Conservation (phyloP, 2,329 filamentous ascomycete genomes). For the Leptographium procerum region DNA sequence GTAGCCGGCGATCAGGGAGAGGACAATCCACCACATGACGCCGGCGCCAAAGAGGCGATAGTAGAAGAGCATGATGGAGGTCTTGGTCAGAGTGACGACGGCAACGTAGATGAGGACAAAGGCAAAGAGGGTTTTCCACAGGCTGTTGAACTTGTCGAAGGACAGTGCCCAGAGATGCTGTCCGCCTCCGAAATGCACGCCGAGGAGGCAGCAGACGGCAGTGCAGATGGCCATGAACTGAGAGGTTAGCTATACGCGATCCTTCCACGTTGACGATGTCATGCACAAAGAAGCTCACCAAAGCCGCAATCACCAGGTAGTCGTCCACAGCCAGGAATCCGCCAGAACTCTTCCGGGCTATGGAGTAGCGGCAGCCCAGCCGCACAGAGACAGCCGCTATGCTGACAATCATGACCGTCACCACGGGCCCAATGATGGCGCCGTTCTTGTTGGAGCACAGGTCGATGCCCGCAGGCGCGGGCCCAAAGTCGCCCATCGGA, state of each 20-base stretch:
- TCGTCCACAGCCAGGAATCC: neutral
- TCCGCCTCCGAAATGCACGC: neutral
- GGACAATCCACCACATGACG: neutral
- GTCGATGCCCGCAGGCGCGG: neutral
- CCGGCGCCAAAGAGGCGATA: neutral
- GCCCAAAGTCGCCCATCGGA: neutral
- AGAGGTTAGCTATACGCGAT: neutral
- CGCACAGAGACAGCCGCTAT: neutral
- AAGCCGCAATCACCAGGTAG: neutral
- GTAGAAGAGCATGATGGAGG: neutral
- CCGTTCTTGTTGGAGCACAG: neutral
- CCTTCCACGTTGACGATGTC: neutral
- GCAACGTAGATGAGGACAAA: slow-evolving; percentile 1
- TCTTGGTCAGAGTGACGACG: neutral
- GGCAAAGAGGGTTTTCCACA: neutral
- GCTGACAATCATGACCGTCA: neutral
- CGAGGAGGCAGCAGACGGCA: neutral
- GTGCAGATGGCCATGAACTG: neutral
- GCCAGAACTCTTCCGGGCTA: neutral
- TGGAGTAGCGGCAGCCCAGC: neutral
- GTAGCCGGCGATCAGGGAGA: neutral
- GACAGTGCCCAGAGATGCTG: neutral
- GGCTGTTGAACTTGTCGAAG: neutral
- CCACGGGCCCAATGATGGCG: neutral
- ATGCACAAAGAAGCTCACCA: neutral